These are phyloP conservation scores for Solanum tacnaense DNA, from an alignment of 257 asterid genomes.

Conservation along the genomic window DNA sequence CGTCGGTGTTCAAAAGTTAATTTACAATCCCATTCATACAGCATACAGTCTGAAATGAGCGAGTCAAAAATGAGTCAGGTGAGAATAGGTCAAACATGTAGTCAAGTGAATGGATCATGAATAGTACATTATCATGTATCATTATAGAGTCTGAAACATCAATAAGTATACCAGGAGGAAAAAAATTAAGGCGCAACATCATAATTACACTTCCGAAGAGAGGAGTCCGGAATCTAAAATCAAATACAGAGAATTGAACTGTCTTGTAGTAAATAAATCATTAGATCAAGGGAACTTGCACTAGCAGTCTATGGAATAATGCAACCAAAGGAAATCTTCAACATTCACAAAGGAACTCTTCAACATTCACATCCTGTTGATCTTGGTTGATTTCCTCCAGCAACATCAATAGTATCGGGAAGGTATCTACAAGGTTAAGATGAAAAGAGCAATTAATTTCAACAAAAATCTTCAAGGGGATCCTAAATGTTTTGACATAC, in stretches of 20 bases:
- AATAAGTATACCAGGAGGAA: not conserved
- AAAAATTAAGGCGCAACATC: not conserved
- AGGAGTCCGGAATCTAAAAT: not conserved
- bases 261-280: not conserved
- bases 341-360: constrained; percentile 24
- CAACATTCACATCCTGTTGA: constrained; percentile 61
- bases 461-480: not conserved
- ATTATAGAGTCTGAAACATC: not conserved
- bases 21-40: not conserved
- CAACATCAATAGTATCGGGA: constrained; percentile 50
- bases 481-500: not conserved
- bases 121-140: not conserved
- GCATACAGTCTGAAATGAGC: not conserved
- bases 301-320: not conserved
- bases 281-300: not conserved
- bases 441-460: not conserved
- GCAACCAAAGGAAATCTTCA: constrained; percentile 1
- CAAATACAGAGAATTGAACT: not conserved
- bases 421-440: constrained; percentile 18
- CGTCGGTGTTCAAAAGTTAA: not conserved
- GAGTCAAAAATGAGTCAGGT: not conserved
- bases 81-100: not conserved
- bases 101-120: not conserved
- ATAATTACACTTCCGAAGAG: not conserved
- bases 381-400: constrained; percentile 51